These are phyloP conservation scores for Vitis rotundifolia DNA, from an alignment of 164 flowering plant species.

Conservation along the genomic window DNA sequence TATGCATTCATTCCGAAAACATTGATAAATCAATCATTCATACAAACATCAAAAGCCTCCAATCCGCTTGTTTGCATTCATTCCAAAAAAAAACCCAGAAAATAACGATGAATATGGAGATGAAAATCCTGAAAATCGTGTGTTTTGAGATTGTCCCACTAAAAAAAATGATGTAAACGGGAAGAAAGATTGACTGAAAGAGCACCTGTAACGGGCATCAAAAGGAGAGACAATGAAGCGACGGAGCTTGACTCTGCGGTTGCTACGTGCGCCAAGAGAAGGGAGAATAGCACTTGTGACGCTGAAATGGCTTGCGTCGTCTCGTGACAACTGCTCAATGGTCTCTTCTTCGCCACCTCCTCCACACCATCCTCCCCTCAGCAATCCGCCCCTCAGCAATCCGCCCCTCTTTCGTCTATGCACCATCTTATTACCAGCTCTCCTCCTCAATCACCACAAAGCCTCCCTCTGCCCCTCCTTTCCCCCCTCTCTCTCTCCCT, in stretches of 20 bases:
- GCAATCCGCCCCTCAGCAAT: background rate
- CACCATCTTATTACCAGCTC: background rate
- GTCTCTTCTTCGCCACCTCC: background rate
- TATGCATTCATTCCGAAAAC: too few relatives aligned
- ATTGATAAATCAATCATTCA: too few relatives aligned
- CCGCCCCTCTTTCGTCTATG: background rate
- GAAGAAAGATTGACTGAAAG: background rate
- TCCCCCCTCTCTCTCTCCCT: background rate
- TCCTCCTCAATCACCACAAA: too few relatives aligned
- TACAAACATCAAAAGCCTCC: too few relatives aligned
- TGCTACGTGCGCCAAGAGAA: slow-evolving; percentile 45
- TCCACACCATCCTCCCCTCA: background rate
- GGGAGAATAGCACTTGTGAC: slow-evolving; percentile 42
- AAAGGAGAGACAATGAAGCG: slow-evolving; percentile 47
- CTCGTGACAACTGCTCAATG: slow-evolving; percentile 16
- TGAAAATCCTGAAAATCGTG: too few relatives aligned
- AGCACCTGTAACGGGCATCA: slow-evolving; percentile 48
- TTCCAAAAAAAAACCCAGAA: too few relatives aligned
- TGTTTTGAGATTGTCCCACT: too few relatives aligned
- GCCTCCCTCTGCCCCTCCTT: too few relatives aligned
- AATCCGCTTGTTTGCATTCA: too few relatives aligned
- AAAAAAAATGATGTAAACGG: too few relatives aligned
- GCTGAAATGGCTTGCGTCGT: slow-evolving; percentile 38
- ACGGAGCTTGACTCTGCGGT: slow-evolving; percentile 35
- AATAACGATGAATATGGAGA: too few relatives aligned